Evolutionary conservation across 2,329 filamentous ascomycete genomes (phyloP), one percentile per base, ranked within the genome.

Genomic region (Talaromyces marneffei): DNA sequence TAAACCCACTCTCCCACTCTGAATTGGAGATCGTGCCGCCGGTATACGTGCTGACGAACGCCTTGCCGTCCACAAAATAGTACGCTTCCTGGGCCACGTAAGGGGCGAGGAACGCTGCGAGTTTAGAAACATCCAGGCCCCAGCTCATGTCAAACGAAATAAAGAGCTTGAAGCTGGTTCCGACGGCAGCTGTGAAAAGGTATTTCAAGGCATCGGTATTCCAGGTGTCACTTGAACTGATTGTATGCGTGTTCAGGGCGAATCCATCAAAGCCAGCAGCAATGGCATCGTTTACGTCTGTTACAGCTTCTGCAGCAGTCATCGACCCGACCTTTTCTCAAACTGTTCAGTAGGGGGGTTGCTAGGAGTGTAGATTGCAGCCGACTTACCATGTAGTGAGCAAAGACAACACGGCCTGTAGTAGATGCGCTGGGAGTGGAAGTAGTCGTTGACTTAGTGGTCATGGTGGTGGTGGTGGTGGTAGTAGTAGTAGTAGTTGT

Each of bases 101-200:
- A 12, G n/a, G 16, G 31, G 57, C 46, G 10, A 59, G 23, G 20
- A 59, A 59, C 8, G 46, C 57, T 33, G 57, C 46, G 14, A 59
- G 25, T 27, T 6, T 18, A 27, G 57, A 52, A n/a, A 59, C 48
- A 44, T 59, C 50, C 2, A 59, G 14, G 25, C 46, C 35, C 57
- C 57, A 59, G 20, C 46, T 53, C 57, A 59, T 59, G 25, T 59
- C 57, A 14, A 59, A 59, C 4, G 57, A 59, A 18, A 59, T 59
- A 12, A 59, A 59, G 9, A 59, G 35, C 16, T 59, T 59, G 46
- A 59, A 59, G 20, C 25, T 18, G 25, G 57, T 59, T 20, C 35
- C 35, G 9, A 25, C 27, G 5, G 57, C 57, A 23, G 57, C 57
- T 23, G 46, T n/a, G 12, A 59, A 59, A 3, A 59, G 48, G 39